Percentiles rank a stretch among this genome's conserved stretches.
Conservation (phyloP, 2,329 filamentous ascomycete genomes). For the Xenosphaeropsis pyriputrescens region DNA sequence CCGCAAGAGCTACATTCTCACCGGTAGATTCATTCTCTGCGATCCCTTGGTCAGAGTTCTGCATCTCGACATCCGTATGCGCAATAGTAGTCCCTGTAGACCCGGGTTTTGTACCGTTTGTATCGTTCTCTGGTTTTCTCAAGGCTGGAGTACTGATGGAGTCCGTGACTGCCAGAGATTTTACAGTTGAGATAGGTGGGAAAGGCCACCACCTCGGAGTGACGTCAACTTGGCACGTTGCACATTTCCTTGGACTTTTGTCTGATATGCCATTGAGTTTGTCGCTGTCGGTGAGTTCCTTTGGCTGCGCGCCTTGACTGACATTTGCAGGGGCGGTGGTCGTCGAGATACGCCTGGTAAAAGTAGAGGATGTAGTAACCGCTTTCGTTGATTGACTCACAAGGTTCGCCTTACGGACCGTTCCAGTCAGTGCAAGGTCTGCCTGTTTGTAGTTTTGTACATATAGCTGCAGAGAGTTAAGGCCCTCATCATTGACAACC, state of each 20-base stretch:
- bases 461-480: constrained; percentile 74
- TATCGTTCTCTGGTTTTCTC: background rate
- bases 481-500: constrained; percentile 50
- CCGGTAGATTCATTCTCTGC: background rate
- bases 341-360: constrained; percentile 40
- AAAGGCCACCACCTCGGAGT: constrained; percentile 57
- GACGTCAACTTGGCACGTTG: constrained; percentile 52
- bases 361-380: constrained; percentile 13
- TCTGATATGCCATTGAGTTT: constrained; percentile 31
- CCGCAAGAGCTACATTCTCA: constrained; percentile 15
- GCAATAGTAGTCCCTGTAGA: constrained; percentile 2
- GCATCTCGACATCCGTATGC: constrained; percentile 4
- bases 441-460: constrained; percentile 89
- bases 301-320: constrained; percentile 5
- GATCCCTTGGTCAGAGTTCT: background rate
- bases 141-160: background rate
- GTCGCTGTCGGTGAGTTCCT: constrained; percentile 26
- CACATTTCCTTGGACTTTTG: constrained; percentile 22
- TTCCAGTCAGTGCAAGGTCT: constrained; percentile 78
- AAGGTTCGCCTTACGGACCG: constrained; percentile 75
- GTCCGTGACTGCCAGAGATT: background rate
- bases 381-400: constrained; percentile 23
- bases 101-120: constrained; percentile 5
- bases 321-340: constrained; percentile 21
- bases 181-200: constrained; percentile 1